Evolutionary conservation across 2,329 filamentous ascomycete species (phyloP).

Genomic region (Trichoderma koningii): DNA sequence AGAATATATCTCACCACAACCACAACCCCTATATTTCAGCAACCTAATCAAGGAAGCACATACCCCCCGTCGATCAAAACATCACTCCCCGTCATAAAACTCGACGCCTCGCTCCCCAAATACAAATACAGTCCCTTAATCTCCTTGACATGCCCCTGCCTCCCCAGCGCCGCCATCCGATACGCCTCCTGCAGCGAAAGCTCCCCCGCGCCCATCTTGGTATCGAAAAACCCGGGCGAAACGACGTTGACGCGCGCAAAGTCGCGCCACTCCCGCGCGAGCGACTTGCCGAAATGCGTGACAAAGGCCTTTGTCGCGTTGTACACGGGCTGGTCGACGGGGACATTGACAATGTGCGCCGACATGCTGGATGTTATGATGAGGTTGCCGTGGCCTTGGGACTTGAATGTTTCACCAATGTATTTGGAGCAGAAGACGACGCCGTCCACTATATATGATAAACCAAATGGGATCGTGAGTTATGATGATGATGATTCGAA

Average conservation of each 20-base stretch:
- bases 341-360: slow-evolving; percentile 16
- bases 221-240: slow-evolving; percentile 17
- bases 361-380: slow-evolving; percentile 18
- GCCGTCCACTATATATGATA: slow-evolving; percentile 7
- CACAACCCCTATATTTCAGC: not conserved
- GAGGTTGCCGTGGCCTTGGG: slow-evolving; percentile 3
- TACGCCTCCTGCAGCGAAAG: slow-evolving; percentile 10
- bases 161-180: slow-evolving; percentile 5
- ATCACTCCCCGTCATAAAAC: slow-evolving; percentile 11
- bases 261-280: slow-evolving; percentile 16
- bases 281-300: slow-evolving; percentile 18
- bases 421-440: slow-evolving; percentile 18
- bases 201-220: slow-evolving; percentile 11
- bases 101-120: slow-evolving; percentile 15
- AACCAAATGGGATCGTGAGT: not conserved
- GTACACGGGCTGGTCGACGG: slow-evolving; percentile 14
- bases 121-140: slow-evolving; percentile 15
- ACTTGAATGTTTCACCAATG: not conserved
- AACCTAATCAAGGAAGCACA: slow-evolving; percentile 5
- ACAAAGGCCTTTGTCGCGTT: slow-evolving; percentile 18
- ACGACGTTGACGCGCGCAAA: slow-evolving; percentile 20
- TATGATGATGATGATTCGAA: no score
- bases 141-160: slow-evolving; percentile 16
- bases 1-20: no score
- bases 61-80: slow-evolving; percentile 15